Percentiles rank a stretch among this genome's conserved stretches.
phyloP scores from a whole-genome alignment of 108 stramenopile genomes.

The Nitzschia putrida region DNA sequence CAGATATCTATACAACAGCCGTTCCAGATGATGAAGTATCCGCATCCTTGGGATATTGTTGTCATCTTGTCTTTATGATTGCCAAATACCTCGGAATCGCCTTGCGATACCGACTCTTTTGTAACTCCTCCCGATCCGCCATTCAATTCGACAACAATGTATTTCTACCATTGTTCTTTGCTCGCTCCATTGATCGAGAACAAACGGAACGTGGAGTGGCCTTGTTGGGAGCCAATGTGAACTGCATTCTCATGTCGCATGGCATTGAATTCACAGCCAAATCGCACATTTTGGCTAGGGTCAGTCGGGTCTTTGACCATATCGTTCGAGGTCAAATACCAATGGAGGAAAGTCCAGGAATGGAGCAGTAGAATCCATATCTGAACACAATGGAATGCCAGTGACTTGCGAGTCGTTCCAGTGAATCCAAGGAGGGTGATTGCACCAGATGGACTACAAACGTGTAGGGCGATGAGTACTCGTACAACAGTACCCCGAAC shows the following conservation, averaged over 20 bases:
- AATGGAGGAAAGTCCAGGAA: background rate
- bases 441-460: no score
- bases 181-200: slow-evolving; percentile 70
- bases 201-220: slow-evolving; percentile 69
- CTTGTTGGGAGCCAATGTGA: slow-evolving; percentile 74
- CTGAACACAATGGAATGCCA: no score
- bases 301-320: slow-evolving; percentile 26
- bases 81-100: slow-evolving; percentile 80
- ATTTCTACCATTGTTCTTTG: slow-evolving; percentile 79
- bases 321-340: slow-evolving; percentile 14
- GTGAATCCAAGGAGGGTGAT: no score
- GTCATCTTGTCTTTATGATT: slow-evolving; percentile 72
- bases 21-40: slow-evolving; percentile 81
- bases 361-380: no score
- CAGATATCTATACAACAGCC: slow-evolving; percentile 55
- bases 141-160: slow-evolving; percentile 39
- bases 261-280: slow-evolving; percentile 25
- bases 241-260: slow-evolving; percentile 58
- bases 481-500: no score
- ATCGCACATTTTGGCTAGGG: slow-evolving; percentile 33
- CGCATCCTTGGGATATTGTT: slow-evolving; percentile 78
- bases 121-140: slow-evolving; percentile 82
- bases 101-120: slow-evolving; percentile 77
- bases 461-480: no score
- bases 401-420: no score